Base-by-base conservation (phyloP, 2,329 filamentous ascomycete genomes). In the Pyricularia sp. region DNA sequence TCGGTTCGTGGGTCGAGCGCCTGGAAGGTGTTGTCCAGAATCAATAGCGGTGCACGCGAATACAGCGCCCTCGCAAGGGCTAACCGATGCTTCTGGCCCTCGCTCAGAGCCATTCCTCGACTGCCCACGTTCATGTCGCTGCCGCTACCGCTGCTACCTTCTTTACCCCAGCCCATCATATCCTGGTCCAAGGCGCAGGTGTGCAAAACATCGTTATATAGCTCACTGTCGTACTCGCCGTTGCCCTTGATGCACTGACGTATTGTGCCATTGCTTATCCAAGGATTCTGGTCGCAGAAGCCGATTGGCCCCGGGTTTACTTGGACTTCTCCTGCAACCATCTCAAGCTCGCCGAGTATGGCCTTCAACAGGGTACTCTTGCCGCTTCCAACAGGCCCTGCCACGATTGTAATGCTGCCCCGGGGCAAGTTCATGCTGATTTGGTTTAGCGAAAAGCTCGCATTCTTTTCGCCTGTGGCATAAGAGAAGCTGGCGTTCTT, bases 1-100 rank as follows among this genome's bases (percentile, higher is more conserved):
- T 81, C 76, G 0, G 84, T 86, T 4, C 78, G 74, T 1, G 77
- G 76, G 69, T 84, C 83, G 2, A 85, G 75, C 0, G 78, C 80
- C 65, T 81, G 81, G 50, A 85, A 79, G 0, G 78, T 73, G 67
- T 85, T 82, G 69, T 86, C 83, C 0, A 85, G 72, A 3, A 86
- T 36, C 0, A 83, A 23, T 0, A 84, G 73, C 1, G 77, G 72
- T 7, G 73, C 75, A 10, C 76, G 71, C 0, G 79, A 76, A 69
- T 83, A 86, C 0, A 85, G 73, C 1, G 83, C 82, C 20, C 84
- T 77, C 3, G 84, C 83, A 1, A 85, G 73, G 2, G 80, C 78
- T 23, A 58, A 6, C 2, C 76, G 71, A 65, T 77, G 75, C 59
- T 73, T 74, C 68, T 78, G 76, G 0, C 76, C 76, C 9, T 75